phyloP scores from a whole-genome alignment of 129 eudicot species.

The Flaveria robusta region DNA sequence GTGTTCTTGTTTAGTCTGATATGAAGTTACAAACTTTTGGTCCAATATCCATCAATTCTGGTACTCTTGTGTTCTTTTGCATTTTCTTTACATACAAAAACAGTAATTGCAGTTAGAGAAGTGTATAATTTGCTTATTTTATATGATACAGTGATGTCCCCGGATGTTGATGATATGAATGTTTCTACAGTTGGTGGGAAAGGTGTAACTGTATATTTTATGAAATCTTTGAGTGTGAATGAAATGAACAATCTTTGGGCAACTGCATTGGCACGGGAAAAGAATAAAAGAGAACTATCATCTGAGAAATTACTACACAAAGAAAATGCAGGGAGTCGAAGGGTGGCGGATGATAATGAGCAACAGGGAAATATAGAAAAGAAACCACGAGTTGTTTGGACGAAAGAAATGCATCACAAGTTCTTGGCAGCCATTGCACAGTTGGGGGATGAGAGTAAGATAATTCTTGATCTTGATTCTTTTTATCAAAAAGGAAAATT shows the following conservation, averaged over 20 bases:
- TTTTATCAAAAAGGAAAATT: neutral
- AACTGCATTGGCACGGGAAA: conserved; percentile 39
- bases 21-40: neutral
- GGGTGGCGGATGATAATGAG: conserved; percentile 17
- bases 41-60: conserved; percentile 1
- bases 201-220: conserved; percentile 38
- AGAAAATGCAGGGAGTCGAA: conserved; percentile 26
- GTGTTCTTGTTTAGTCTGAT: neutral
- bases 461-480: conserved; percentile 23
- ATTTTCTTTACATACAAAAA: conserved; percentile 8
- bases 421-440: conserved; percentile 42
- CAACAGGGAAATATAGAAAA: conserved; percentile 33
- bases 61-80: neutral
- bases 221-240: conserved; percentile 34
- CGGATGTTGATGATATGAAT: conserved; percentile 32
- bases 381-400: conserved; percentile 47
- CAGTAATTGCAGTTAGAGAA: neutral
- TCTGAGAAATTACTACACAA: conserved; percentile 1
- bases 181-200: conserved; percentile 20
- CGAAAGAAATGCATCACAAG: conserved; percentile 44
- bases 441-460: conserved; percentile 46
- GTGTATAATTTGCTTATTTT: neutral
- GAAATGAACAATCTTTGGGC: conserved; percentile 45
- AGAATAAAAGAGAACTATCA: conserved; percentile 25
- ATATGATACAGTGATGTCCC: conserved; percentile 40